A percentile compares a stretch with the other conserved stretches of the same genome.
These are phyloP conservation scores for Vitis hybrid DNA, from an alignment of 177 flowering plant species.

Conservation along the genomic window DNA sequence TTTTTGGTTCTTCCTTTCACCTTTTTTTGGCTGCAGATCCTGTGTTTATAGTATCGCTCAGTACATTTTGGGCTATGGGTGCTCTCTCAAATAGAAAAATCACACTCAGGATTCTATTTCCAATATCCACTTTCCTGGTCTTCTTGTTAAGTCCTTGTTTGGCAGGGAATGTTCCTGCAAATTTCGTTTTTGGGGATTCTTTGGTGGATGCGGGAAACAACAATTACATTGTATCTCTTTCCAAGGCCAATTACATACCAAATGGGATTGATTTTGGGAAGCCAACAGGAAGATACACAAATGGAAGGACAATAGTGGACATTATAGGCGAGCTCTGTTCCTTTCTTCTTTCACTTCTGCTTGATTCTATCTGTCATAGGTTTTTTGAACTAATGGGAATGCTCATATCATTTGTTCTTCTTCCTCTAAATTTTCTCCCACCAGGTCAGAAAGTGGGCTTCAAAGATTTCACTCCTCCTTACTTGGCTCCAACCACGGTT, in stretches of 20 bases:
- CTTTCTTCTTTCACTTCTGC: slow-evolving; percentile 1
- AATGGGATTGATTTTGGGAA: slow-evolving; percentile 79
- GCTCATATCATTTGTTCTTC: background rate
- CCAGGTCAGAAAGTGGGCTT: slow-evolving; percentile 65
- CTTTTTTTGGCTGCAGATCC: too few species aligned
- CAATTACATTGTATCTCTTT: slow-evolving; percentile 60
- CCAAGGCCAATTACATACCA: slow-evolving; percentile 61
- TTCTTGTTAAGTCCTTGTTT: slow-evolving; percentile 16
- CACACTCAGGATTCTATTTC: background rate
- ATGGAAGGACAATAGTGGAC: slow-evolving; percentile 78
- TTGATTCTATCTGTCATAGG: background rate
- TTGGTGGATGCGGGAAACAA: slow-evolving; percentile 84
- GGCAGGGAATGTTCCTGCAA: slow-evolving; percentile 35
- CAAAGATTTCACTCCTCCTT: slow-evolving; percentile 51
- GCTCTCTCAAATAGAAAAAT: background rate
- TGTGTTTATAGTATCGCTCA: too few species aligned
- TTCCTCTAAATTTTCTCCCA: background rate
- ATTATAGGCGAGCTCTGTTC: slow-evolving; percentile 51
- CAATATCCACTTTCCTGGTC: background rate
- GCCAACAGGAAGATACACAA: slow-evolving; percentile 85
- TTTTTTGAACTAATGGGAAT: background rate
- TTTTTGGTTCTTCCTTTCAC: too few species aligned
- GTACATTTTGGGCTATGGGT: slow-evolving; percentile 5
- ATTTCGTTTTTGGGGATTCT: slow-evolving; percentile 81
- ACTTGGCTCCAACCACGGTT: slow-evolving; percentile 63